These are phyloP conservation scores for Diaporthe longicolla DNA, from an alignment of 2,329 filamentous ascomycete genomes.

Conservation along the genomic window DNA sequence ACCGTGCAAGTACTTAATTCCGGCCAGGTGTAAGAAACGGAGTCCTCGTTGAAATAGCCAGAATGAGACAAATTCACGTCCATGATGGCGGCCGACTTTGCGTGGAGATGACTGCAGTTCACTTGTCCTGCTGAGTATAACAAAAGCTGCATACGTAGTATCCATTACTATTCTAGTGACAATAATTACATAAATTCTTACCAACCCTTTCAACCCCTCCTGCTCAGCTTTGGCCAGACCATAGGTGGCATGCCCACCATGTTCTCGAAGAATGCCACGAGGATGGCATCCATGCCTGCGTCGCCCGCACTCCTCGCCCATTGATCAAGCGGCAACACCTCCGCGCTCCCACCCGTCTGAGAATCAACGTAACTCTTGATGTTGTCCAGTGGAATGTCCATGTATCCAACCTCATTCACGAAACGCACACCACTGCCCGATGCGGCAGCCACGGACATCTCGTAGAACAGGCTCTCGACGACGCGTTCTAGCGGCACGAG, in stretches of 20 bases:
- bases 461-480: not conserved
- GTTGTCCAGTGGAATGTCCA: not conserved
- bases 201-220: not conserved
- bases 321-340: not conserved
- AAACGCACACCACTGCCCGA: not conserved
- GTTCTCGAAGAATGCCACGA: not conserved
- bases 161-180: no score
- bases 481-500: not conserved
- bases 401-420: not conserved
- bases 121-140: not conserved
- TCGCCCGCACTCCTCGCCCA: slow-evolving; percentile 4
- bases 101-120: not conserved
- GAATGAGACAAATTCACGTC: no score
- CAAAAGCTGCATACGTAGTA: no score
- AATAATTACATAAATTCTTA: not conserved
- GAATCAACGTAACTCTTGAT: not conserved
- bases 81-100: no score
- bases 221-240: not conserved
- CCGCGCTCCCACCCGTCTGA: not conserved
- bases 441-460: not conserved
- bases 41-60: not conserved
- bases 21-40: slow-evolving; percentile 40
- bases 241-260: not conserved
- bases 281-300: not conserved
- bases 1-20: slow-evolving; percentile 42